These are phyloP conservation scores for Mucor piriformis DNA, from an alignment of 371 early-diverging fungal genomes.

Conservation along the genomic window DNA sequence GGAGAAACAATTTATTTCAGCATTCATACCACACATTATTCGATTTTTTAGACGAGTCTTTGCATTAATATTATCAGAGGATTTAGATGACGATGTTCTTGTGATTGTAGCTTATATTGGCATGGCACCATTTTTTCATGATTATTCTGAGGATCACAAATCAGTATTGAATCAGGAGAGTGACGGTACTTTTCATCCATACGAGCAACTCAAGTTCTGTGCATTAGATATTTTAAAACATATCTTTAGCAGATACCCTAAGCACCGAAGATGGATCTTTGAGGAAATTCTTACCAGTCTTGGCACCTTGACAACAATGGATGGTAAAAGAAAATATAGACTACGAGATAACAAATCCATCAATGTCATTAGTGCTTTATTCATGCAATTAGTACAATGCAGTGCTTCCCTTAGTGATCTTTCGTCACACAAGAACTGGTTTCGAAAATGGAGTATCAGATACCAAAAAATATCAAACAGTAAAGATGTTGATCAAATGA, in stretches of 20 bases:
- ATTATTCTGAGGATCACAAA: slow-evolving; percentile 23
- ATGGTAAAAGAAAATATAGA: slow-evolving; percentile 57
- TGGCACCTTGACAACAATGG: slow-evolving; percentile 62
- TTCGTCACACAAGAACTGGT: slow-evolving; percentile 30
- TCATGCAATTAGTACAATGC: slow-evolving; percentile 81
- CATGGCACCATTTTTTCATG: slow-evolving; percentile 47
- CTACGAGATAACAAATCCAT: slow-evolving; percentile 70
- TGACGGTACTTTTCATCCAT: slow-evolving; percentile 35
- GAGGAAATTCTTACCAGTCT: slow-evolving; percentile 82
- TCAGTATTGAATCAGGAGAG: slow-evolving; percentile 7
- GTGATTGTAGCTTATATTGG: slow-evolving; percentile 42
- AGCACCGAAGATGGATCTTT: slow-evolving; percentile 79
- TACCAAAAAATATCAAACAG: slow-evolving; percentile 36
- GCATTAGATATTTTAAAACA: slow-evolving; percentile 52
- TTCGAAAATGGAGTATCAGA: slow-evolving; percentile 36
- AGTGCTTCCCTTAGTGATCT: slow-evolving; percentile 47
- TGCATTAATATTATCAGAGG: slow-evolving; percentile 29
- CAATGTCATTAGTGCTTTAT: slow-evolving; percentile 77
- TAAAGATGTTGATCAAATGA: slow-evolving; percentile 26
- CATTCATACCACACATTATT: slow-evolving; percentile 27
- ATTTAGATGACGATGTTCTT: slow-evolving; percentile 39
- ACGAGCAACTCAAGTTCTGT: slow-evolving; percentile 51
- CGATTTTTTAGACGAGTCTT: slow-evolving; percentile 32
- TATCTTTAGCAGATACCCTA: slow-evolving; percentile 65
- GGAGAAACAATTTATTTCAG: slow-evolving; percentile 19